Evolutionary conservation across 495 filamentous ascomycete genomes (phyloP).

Genomic region (Hypoxylon trugodes): DNA sequence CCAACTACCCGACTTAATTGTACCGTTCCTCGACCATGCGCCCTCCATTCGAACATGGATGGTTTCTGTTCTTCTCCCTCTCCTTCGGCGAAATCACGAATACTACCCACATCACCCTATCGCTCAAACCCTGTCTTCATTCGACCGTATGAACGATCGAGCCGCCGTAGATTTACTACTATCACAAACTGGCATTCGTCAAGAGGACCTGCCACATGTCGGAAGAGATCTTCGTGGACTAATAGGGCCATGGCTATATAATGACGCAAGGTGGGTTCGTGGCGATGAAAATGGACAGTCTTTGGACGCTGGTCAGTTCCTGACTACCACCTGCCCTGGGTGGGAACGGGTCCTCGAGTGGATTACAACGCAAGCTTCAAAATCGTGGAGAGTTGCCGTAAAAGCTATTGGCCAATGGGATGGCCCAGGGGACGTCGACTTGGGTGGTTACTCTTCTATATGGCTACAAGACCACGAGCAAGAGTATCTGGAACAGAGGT

Average conservation of each 20-base stretch:
- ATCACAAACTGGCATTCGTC: slow-evolving; percentile 61
- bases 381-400: slow-evolving; percentile 65
- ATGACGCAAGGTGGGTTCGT: slow-evolving; percentile 67
- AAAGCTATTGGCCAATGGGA: slow-evolving; percentile 77
- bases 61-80: slow-evolving; percentile 78
- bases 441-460: slow-evolving; percentile 70
- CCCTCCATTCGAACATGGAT: slow-evolving; percentile 75
- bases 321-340: slow-evolving; percentile 53
- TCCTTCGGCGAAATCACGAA: slow-evolving; percentile 83
- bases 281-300: slow-evolving; percentile 26
- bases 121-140: slow-evolving; percentile 63
- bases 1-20: slow-evolving; percentile 73
- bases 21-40: slow-evolving; percentile 77
- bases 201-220: slow-evolving; percentile 56
- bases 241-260: slow-evolving; percentile 85
- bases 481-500: slow-evolving; percentile 64
- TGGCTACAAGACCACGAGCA: slow-evolving; percentile 62
- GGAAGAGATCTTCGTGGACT: slow-evolving; percentile 78
- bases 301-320: slow-evolving; percentile 15
- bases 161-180: slow-evolving; percentile 74
- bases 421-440: slow-evolving; percentile 80
- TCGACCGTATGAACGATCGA: slow-evolving; percentile 69
- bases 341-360: slow-evolving; percentile 85
- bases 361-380: slow-evolving; percentile 67
- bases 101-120: slow-evolving; percentile 72